These are phyloP conservation scores for Plasmopara halstedii DNA, from an alignment of 352 stramenopile genomes.

Conservation along the genomic window DNA sequence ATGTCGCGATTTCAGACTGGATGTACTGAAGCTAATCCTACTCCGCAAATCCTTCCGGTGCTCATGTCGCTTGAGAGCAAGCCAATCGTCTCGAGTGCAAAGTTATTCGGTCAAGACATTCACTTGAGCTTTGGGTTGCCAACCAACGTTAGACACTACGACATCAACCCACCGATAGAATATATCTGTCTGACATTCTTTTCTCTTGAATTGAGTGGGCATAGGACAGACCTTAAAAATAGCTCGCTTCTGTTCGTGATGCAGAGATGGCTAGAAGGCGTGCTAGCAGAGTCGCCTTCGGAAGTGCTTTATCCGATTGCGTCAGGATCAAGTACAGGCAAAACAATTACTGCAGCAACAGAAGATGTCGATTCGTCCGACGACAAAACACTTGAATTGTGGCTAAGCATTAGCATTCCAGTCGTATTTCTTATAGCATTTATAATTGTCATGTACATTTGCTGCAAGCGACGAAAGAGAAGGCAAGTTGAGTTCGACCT, in stretches of 20 bases:
- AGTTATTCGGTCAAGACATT: neutral
- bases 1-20: constrained; percentile 6
- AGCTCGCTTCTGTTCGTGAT: constrained; percentile 6
- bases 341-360: neutral
- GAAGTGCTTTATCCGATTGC: constrained; percentile 5
- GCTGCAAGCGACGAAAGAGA: constrained; percentile 11
- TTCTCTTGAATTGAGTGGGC: neutral
- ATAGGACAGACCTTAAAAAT: neutral
- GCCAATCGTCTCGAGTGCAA: constrained; percentile 6
- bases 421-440: constrained; percentile 15
- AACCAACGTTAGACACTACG: constrained; percentile 9
- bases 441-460: constrained; percentile 19
- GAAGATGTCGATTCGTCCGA: neutral
- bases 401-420: constrained; percentile 27
- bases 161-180: neutral
- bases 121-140: constrained; percentile 15
- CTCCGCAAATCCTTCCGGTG: constrained; percentile 13
- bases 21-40: constrained; percentile 20
- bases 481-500: constrained; percentile 1
- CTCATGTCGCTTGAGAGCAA: constrained; percentile 19
- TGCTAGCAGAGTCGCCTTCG: constrained; percentile 6
- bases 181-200: neutral
- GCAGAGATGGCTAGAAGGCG: constrained; percentile 14
- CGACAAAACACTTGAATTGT: constrained; percentile 13
- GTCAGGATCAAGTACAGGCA: neutral